A percentile compares a stretch with the other conserved stretches of the same genome.
phyloP scores from a whole-genome alignment of 176 grass and related monocot genomes.

The Urochloa ruziziensis region DNA sequence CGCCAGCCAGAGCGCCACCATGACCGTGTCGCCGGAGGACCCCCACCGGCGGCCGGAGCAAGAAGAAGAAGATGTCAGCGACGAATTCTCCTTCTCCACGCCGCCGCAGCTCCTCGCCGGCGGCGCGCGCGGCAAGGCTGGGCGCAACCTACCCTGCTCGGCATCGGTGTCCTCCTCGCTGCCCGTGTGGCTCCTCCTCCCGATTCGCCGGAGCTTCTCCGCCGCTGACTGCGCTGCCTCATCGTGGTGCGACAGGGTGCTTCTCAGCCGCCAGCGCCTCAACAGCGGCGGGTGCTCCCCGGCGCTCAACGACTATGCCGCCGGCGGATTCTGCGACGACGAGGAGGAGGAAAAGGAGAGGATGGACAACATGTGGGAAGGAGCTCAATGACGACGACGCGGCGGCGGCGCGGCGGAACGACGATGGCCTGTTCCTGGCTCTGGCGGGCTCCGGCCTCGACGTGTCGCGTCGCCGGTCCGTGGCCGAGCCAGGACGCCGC shows the following conservation, averaged over 20 bases:
- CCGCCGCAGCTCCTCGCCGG: background rate
- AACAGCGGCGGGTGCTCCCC: slow-evolving; percentile 39
- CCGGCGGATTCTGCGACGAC: background rate
- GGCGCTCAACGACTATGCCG: slow-evolving; percentile 38
- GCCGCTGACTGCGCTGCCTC: slow-evolving; percentile 44
- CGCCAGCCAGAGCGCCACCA: background rate
- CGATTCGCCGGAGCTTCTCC: slow-evolving; percentile 62
- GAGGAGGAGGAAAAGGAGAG: slow-evolving; percentile 38
- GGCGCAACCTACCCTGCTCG: background rate
- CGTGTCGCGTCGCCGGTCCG: slow-evolving; percentile 29
- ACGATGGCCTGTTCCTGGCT: background rate
- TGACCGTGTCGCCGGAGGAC: slow-evolving; percentile 12
- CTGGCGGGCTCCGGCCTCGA: too few species aligned
- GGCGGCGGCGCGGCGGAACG: too few species aligned
- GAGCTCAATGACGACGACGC: slow-evolving; percentile 51
- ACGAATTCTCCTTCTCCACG: slow-evolving; percentile 43
- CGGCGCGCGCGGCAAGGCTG: too few species aligned
- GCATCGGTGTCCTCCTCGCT: background rate
- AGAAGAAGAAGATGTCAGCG: background rate
- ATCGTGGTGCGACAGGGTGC: slow-evolving; percentile 26
- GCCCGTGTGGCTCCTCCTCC: slow-evolving; percentile 26
- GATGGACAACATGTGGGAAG: slow-evolving; percentile 66
- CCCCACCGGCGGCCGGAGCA: too few species aligned
- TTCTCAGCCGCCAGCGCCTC: background rate
- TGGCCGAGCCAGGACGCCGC: background rate